A percentile compares a stretch with the other conserved stretches of the same genome.
These are phyloP conservation scores for Caryopteris hybrid DNA, from an alignment of 305 asterid species.

Conservation along the genomic window DNA sequence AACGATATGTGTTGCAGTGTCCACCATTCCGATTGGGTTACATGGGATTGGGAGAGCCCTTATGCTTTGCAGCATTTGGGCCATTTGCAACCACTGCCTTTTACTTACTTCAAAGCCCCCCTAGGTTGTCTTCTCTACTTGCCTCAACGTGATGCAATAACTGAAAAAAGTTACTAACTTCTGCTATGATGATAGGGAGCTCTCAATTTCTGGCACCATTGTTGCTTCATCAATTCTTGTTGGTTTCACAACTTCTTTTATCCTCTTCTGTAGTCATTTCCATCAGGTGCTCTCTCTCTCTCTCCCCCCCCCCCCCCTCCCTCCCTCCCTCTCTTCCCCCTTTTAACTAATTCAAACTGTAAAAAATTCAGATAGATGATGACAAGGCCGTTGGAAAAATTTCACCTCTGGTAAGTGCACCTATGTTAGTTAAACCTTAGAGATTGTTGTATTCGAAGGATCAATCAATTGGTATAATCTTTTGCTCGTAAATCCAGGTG, in stretches of 20 bases:
- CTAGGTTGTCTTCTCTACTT: constrained; percentile 36
- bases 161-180: constrained; percentile 8
- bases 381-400: constrained; percentile 79
- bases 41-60: constrained; percentile 87
- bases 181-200: constrained; percentile 34
- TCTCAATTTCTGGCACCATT: constrained; percentile 50
- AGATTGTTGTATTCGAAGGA: too few species aligned
- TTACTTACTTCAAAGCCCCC: constrained; percentile 73
- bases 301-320: background rate
- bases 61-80: constrained; percentile 96
- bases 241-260: constrained; percentile 74
- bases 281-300: constrained; percentile 55
- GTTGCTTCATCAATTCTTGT: constrained; percentile 73
- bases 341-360: constrained; percentile 11
- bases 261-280: constrained; percentile 91
- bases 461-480: background rate
- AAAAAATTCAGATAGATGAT: constrained; percentile 53
- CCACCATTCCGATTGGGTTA: constrained; percentile 96
- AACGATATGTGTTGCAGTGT: constrained; percentile 42
- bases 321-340: background rate
- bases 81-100: constrained; percentile 95
- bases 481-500: constrained; percentile 44
- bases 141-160: background rate
- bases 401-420: constrained; percentile 80
- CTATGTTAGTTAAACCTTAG: background rate